Percentiles rank a stretch among this genome's conserved stretches.
These are phyloP conservation scores for Saccharum hybrid DNA, from an alignment of 202 grass and related monocot genomes.

Conservation along the genomic window DNA sequence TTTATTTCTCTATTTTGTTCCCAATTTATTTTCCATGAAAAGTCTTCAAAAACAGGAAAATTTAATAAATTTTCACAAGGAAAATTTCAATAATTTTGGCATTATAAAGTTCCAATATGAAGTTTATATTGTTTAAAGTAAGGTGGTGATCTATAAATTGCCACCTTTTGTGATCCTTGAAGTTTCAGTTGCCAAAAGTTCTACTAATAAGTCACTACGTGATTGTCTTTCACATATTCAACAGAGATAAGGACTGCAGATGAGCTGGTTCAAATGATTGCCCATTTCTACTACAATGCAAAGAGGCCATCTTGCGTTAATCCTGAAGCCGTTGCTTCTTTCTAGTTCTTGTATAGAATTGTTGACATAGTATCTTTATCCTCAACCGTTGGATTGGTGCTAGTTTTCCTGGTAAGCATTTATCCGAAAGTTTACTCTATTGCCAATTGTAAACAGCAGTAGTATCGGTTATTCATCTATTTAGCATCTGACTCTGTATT, in stretches of 20 bases:
- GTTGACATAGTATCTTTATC: conserved; percentile 18
- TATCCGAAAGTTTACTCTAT: not conserved
- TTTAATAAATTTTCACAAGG: not conserved
- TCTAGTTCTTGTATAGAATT: conserved; percentile 30
- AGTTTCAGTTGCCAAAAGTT: conserved; percentile 20
- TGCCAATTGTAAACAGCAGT: not conserved
- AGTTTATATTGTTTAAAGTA: conserved; percentile 2
- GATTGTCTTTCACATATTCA: conserved; percentile 20
- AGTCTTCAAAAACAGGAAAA: not conserved
- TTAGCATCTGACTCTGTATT: conserved; percentile 12
- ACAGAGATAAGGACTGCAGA: conserved; percentile 74
- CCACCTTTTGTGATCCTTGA: not conserved
- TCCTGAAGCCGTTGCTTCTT: conserved; percentile 54
- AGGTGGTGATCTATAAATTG: not conserved
- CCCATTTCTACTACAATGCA: conserved; percentile 97
- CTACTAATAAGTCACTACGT: not conserved
- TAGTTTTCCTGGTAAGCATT: conserved; percentile 9
- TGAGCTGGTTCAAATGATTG: conserved; percentile 92
- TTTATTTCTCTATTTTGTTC: not conserved
- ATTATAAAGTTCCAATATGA: conserved; percentile 1
- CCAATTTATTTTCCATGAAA: not conserved
- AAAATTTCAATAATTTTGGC: not conserved
- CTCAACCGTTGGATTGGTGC: not conserved
- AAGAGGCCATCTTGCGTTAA: conserved; percentile 81
- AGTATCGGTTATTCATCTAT: not conserved